Conservation (phyloP, 768 basidiomycete species). For the Russula lepida region DNA sequence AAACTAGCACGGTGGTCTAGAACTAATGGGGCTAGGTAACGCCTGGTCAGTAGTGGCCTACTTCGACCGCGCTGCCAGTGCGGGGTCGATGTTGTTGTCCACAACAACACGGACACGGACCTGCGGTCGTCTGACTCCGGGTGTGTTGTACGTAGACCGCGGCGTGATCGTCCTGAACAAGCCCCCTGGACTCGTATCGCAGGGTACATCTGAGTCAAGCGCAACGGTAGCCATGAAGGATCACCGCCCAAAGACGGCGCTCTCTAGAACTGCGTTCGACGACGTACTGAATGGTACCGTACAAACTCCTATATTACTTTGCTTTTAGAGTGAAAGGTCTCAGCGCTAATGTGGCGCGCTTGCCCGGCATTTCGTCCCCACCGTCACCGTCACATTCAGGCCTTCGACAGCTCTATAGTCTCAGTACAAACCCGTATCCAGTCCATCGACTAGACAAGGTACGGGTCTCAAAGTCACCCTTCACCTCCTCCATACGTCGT, state of each 20-base stretch:
- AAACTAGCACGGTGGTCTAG: too few relatives aligned
- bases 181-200: slow-evolving; percentile 18
- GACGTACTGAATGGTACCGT: slow-evolving; percentile 3
- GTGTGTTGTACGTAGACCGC: slow-evolving; percentile 17
- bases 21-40: background rate
- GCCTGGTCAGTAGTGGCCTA: background rate
- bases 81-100: background rate
- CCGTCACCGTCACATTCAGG: too few relatives aligned
- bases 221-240: background rate
- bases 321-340: background rate
- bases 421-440: slow-evolving; percentile 12
- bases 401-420: background rate
- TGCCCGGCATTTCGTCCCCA: too few relatives aligned
- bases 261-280: background rate
- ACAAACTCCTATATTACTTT: background rate
- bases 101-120: background rate
- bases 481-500: background rate
- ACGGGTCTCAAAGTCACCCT: background rate
- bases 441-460: slow-evolving; percentile 23
- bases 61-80: background rate
- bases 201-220: slow-evolving; percentile 5
- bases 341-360: background rate
- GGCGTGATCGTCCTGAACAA: slow-evolving; percentile 20
- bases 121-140: background rate
- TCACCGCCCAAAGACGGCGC: background rate